Conservation (phyloP, 305 asterid species). For the Solanum chacoense region DNA sequence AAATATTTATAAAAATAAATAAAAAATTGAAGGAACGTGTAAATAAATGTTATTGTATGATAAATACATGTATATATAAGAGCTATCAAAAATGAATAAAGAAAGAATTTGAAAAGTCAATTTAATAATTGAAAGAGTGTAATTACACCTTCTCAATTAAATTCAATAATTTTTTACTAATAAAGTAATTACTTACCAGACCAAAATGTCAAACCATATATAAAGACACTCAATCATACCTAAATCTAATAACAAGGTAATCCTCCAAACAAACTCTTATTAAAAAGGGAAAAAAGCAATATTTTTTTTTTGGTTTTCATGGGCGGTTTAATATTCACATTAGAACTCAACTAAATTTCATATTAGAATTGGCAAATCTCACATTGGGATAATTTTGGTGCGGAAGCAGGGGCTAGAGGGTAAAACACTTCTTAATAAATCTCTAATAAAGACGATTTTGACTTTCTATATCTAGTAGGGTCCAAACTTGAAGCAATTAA, state of each 20-base stretch:
- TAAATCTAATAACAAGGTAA: neutral
- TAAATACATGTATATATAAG: neutral
- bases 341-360: neutral
- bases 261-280: neutral
- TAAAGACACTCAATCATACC: neutral
- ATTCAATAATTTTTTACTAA: neutral
- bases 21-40: neutral
- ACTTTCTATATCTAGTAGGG: too few relatives aligned
- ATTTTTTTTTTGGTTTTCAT: too few relatives aligned
- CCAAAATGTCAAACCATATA: neutral
- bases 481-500: too few relatives aligned
- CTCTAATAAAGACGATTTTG: too few relatives aligned
- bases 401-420: too few relatives aligned
- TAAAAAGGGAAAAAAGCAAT: neutral
- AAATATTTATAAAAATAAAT: neutral
- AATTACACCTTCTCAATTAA: neutral
- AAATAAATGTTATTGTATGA: too few relatives aligned
- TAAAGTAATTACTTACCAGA: neutral
- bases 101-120: neutral
- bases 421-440: too few relatives aligned
- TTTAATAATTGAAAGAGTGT: neutral
- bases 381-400: too few relatives aligned
- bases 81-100: neutral
- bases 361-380: too few relatives aligned
- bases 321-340: rapidly evolving